These are phyloP conservation scores for Sarocladiaceae sp. DNA, from an alignment of 2,329 filamentous ascomycete genomes.

Conservation along the genomic window DNA sequence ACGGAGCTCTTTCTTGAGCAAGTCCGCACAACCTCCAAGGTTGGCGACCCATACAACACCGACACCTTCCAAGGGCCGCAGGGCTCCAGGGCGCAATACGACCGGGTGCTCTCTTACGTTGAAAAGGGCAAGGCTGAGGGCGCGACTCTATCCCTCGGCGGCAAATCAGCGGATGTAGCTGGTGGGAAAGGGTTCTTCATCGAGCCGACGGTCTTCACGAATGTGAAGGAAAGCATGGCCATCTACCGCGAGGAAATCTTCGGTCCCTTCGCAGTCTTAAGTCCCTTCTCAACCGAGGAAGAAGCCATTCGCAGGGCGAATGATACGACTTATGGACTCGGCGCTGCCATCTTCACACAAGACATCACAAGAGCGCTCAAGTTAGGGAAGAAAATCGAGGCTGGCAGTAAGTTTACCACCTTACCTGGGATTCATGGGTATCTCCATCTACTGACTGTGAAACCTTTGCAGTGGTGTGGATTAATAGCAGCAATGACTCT, in stretches of 20 bases:
- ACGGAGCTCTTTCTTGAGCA: slow-evolving; percentile 52
- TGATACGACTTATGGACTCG: slow-evolving; percentile 47
- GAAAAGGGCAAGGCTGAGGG: not conserved
- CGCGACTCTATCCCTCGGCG: not conserved
- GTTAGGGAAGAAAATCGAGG: slow-evolving; percentile 43
- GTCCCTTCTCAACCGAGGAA: slow-evolving; percentile 17
- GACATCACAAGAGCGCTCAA: slow-evolving; percentile 35
- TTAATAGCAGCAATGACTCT: slow-evolving; percentile 7
- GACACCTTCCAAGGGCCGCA: slow-evolving; percentile 22
- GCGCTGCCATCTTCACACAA: slow-evolving; percentile 48
- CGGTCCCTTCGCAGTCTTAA: slow-evolving; percentile 19
- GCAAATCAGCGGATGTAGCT: not conserved
- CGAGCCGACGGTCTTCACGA: slow-evolving; percentile 19
- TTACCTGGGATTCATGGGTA: no score
- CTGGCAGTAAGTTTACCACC: slow-evolving; percentile 42
- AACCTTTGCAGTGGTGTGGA: no score
- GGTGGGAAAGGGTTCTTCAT: slow-evolving; percentile 11
- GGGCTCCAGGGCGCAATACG: not conserved
- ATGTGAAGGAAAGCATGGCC: slow-evolving; percentile 17
- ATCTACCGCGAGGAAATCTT: slow-evolving; percentile 23
- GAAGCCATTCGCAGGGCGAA: slow-evolving; percentile 20
- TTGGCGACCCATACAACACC: slow-evolving; percentile 14
- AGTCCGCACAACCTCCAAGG: slow-evolving; percentile 41
- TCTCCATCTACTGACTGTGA: no score
- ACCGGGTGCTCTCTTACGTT: not conserved